These are phyloP conservation scores for Dactylellina haptotyla DNA, from an alignment of 2,329 filamentous ascomycete species.

Conservation along the genomic window DNA sequence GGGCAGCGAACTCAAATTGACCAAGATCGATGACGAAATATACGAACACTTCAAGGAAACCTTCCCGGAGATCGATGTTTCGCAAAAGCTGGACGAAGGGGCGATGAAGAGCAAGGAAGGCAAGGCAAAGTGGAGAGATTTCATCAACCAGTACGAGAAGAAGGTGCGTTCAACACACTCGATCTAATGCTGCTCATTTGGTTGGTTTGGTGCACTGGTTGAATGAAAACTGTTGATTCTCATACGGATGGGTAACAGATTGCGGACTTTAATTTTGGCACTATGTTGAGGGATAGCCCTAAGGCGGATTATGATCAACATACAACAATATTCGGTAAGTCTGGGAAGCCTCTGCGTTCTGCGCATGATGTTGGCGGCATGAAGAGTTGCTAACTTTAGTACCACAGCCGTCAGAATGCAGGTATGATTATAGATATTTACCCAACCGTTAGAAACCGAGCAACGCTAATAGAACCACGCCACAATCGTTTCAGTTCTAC, in stretches of 20 bases:
- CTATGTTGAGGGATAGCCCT: constrained; percentile 82
- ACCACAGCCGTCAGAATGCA: constrained; percentile 69
- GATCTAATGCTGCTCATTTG: background rate
- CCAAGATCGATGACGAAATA: constrained; percentile 95
- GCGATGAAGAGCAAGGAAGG: constrained; percentile 97
- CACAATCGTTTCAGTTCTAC: constrained; percentile 72
- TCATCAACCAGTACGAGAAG: constrained; percentile 93
- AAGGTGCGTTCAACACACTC: constrained; percentile 62
- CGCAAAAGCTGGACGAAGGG: constrained; percentile 83
- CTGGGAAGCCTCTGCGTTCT: background rate
- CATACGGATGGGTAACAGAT: constrained; percentile 62
- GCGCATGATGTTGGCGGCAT: background rate
- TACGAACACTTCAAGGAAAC: constrained; percentile 84
- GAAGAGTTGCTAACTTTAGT: constrained; percentile 7
- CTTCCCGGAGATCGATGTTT: constrained; percentile 92
- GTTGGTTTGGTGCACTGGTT: background rate
- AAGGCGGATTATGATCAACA: constrained; percentile 87
- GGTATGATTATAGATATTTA: constrained; percentile 41
- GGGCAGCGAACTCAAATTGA: constrained; percentile 88
- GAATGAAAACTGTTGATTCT: background rate
- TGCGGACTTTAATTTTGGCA: constrained; percentile 98
- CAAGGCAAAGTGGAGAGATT: constrained; percentile 94
- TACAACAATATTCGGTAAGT: constrained; percentile 87
- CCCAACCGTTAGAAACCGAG: background rate
- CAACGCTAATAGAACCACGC: constrained; percentile 13